Evolutionary conservation across 305 asterid species (phyloP).

Genomic region (Rubia tinctorum): DNA sequence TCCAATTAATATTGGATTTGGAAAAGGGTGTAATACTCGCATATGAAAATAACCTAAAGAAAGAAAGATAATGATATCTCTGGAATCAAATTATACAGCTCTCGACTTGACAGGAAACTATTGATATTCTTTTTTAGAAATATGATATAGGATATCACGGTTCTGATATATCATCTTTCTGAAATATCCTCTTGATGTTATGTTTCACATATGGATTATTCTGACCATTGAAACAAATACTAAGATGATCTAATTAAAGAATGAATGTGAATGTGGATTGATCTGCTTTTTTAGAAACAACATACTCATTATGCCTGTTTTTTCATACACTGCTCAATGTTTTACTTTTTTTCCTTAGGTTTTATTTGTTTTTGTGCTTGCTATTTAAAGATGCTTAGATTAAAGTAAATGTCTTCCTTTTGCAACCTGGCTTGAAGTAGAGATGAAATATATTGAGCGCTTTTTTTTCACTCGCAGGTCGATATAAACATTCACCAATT

Average conservation of each 20-base stretch:
- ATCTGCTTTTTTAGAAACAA: neutral
- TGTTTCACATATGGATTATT: neutral
- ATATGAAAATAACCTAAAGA: neutral
- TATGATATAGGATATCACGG: neutral
- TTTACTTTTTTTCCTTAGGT: neutral
- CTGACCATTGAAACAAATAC: neutral
- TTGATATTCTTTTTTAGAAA: neutral
- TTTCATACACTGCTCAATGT: neutral
- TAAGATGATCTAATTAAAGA: neutral
- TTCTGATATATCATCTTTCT: neutral
- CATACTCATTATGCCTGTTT: neutral
- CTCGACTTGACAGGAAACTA: neutral
- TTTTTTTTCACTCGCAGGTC: constrained; percentile 42
- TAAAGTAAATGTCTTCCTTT: neutral
- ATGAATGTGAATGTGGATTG: neutral
- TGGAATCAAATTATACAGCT: neutral
- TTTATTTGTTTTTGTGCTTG: neutral
- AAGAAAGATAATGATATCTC: neutral
- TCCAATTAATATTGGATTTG: neutral
- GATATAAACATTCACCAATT: constrained; percentile 61
- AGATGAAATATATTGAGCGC: neutral
- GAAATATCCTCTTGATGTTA: neutral
- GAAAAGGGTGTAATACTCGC: neutral
- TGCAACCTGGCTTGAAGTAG: neutral
- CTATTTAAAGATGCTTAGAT: neutral